phyloP scores from a whole-genome alignment of 2,329 filamentous ascomycete species.

The Epichloe glyceriae region DNA sequence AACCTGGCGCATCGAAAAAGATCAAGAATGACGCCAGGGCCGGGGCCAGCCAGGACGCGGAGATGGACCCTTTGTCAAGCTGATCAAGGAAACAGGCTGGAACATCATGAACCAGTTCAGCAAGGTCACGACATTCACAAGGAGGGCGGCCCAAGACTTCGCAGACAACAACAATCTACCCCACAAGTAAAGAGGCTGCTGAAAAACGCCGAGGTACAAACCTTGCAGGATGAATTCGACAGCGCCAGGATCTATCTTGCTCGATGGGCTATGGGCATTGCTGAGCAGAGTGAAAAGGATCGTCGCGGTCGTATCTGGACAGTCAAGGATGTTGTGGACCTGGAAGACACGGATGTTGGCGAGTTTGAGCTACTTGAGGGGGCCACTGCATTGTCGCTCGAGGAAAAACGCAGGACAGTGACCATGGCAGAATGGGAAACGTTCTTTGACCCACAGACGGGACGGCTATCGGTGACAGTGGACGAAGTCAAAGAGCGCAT shows the following conservation, averaged over 20 bases:
- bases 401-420: slow-evolving; percentile 65
- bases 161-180: slow-evolving; percentile 85
- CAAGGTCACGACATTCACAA: slow-evolving; percentile 91
- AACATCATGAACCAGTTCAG: slow-evolving; percentile 93
- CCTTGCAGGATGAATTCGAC: slow-evolving; percentile 91
- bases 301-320: slow-evolving; percentile 83
- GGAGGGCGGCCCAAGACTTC: slow-evolving; percentile 81
- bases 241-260: slow-evolving; percentile 89
- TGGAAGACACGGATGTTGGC: slow-evolving; percentile 88
- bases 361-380: slow-evolving; percentile 92
- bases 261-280: slow-evolving; percentile 96
- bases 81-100: slow-evolving; percentile 90
- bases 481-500: slow-evolving; percentile 96
- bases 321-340: slow-evolving; percentile 78
- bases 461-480: slow-evolving; percentile 62
- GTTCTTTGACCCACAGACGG: slow-evolving; percentile 69
- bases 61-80: slow-evolving; percentile 90
- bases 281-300: slow-evolving; percentile 89
- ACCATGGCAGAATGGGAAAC: slow-evolving; percentile 78
- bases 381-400: slow-evolving; percentile 56
- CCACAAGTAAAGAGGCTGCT: slow-evolving; percentile 77
- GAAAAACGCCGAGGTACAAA: slow-evolving; percentile 88
- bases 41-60: slow-evolving; percentile 43
- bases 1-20: slow-evolving; percentile 31
- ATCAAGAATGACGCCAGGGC: slow-evolving; percentile 20